phyloP scores from a whole-genome alignment of 2,329 filamentous ascomycete genomes.

The Diplodia intermedia region DNA sequence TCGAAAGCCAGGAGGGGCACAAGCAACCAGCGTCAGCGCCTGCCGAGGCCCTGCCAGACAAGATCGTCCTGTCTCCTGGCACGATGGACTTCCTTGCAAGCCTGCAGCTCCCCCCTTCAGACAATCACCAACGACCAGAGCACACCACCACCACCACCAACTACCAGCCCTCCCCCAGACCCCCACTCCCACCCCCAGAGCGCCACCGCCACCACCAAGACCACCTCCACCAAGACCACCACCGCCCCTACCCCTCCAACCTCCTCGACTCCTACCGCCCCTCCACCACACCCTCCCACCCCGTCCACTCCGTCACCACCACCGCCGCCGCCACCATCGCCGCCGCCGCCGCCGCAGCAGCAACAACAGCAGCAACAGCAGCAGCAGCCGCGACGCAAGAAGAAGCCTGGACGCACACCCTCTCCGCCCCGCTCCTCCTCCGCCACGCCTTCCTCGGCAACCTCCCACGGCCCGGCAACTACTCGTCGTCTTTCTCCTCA shows the following conservation, averaged over 20 bases:
- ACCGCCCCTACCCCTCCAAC: background rate
- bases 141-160: no score
- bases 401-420: background rate
- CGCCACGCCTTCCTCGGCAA: conserved; percentile 3
- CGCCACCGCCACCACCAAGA: background rate
- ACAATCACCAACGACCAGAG: background rate
- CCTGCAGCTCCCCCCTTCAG: background rate
- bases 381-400: no score
- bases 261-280: conserved; percentile 10
- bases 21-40: background rate
- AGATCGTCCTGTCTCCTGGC: background rate
- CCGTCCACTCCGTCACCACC: no score
- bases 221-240: background rate
- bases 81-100: background rate
- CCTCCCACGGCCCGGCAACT: background rate
- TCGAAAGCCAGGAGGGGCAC: background rate
- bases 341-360: background rate
- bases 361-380: background rate
- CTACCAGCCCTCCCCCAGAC: background rate
- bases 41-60: background rate
- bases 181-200: background rate
- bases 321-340: background rate
- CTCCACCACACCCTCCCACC: background rate
- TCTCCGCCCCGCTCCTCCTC: conserved; percentile 11
- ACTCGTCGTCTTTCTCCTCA: background rate